A percentile compares a stretch with the other conserved stretches of the same genome.
Evolutionary conservation across 352 stramenopile genomes (phyloP).

Genomic region (Thalassiosira livingstoniorum): DNA sequence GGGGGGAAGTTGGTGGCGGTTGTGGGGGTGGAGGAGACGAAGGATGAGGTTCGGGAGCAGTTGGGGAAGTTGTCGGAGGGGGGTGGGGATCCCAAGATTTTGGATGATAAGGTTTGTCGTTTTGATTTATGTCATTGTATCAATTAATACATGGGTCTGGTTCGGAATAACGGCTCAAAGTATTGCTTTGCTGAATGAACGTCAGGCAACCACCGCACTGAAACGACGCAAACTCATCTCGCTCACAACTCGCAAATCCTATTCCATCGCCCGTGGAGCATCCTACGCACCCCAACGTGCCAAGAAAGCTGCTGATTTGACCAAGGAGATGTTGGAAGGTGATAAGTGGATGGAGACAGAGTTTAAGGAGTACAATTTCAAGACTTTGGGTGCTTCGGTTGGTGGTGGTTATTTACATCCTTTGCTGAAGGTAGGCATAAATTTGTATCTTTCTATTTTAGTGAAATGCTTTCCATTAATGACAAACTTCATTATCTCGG

Average conservation of each 20-base stretch:
- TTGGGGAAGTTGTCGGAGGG: slow-evolving; percentile 69
- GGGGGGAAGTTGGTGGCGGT: slow-evolving; percentile 86
- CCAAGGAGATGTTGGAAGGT: slow-evolving; percentile 98
- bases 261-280: slow-evolving; percentile 91
- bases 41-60: slow-evolving; percentile 74
- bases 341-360: slow-evolving; percentile 94
- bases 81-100: slow-evolving; percentile 62
- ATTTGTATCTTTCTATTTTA: slow-evolving; percentile 18
- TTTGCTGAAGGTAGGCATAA: slow-evolving; percentile 90
- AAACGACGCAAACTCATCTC: slow-evolving; percentile 88
- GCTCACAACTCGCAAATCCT: slow-evolving; percentile 92
- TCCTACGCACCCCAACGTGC: slow-evolving; percentile 93
- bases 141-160: too few species aligned
- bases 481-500: too few species aligned
- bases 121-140: too few species aligned
- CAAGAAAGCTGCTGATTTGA: slow-evolving; percentile 97
- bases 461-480: too few species aligned
- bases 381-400: slow-evolving; percentile 93
- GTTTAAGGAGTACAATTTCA: slow-evolving; percentile 99
- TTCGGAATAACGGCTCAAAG: not conserved
- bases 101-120: slow-evolving; percentile 69
- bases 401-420: slow-evolving; percentile 97
- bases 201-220: slow-evolving; percentile 87
- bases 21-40: slow-evolving; percentile 49
- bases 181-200: not conserved